Conservation (phyloP, 2,329 filamentous ascomycete species). For the Pezicula radicicola region DNA sequence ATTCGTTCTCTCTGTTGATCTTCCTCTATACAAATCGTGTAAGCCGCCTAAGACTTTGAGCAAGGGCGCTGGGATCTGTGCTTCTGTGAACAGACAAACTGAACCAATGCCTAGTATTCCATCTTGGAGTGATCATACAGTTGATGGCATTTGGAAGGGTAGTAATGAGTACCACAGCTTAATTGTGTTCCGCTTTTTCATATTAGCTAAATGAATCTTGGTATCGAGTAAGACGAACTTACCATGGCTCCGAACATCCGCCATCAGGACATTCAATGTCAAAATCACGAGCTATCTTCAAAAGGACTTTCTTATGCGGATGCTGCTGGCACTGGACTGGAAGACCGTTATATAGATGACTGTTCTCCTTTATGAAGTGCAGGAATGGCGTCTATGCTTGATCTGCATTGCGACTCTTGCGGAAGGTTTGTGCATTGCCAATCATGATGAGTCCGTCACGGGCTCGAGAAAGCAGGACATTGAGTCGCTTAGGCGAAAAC, state of each 20-base stretch:
- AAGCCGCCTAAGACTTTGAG: conserved; percentile 3
- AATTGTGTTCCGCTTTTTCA: conserved; percentile 42
- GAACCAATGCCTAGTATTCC: conserved; percentile 29
- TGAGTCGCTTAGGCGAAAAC: conserved; percentile 58
- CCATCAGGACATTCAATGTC: conserved; percentile 61
- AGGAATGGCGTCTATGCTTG: conserved; percentile 56
- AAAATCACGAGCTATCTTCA: conserved; percentile 54
- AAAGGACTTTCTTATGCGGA: conserved; percentile 40
- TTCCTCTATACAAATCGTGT: conserved; percentile 2
- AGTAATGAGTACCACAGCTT: conserved; percentile 54
- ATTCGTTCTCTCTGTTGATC: conserved; percentile 5
- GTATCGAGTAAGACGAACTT: conserved; percentile 20
- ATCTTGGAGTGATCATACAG: conserved; percentile 50
- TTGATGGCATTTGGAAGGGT: conserved; percentile 57
- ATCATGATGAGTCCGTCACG: conserved; percentile 61
- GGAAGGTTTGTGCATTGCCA: conserved; percentile 65
- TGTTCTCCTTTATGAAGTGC: conserved; percentile 44
- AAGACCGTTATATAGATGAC: conserved; percentile 55
- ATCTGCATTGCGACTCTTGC: conserved; percentile 51
- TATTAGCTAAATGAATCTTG: conserved; percentile 7
- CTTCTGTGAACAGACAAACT: conserved; percentile 1
- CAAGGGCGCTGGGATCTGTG: not conserved
- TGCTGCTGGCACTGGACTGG: conserved; percentile 59
- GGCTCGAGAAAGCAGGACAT: conserved; percentile 65
- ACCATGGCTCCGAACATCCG: conserved; percentile 62